Base-by-base conservation (phyloP, 371 early-diverging fungal genomes). In the Mortierella sp. region DNA sequence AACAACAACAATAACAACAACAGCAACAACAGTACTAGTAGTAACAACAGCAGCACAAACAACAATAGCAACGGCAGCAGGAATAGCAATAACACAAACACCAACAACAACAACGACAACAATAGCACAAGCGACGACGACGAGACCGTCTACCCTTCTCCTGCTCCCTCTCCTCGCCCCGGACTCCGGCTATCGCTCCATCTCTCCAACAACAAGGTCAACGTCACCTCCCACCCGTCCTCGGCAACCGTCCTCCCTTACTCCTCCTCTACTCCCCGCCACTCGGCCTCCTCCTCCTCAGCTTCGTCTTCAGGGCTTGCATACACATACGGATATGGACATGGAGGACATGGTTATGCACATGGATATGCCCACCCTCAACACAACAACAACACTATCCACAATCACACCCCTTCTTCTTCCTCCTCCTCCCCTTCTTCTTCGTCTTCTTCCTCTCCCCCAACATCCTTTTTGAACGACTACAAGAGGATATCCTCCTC, bases 131-230 rank as follows among this genome's bases (percentile, higher is more conserved):
- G 38, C 38, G 32, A 21, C 35, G 63, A 55, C n/a, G 76, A 78
- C 79, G 73, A 75, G n/a, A 60, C 72, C 44, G 72, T 72, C 27
- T 84, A 84, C 58, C 84, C 81, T 8, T 84, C 84, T n/a, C 84
- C 84, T 4, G 84, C 78, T 14, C 84, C 84, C 6, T 84, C 84
- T 2, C 84, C 84, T 10, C 65, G 84, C 35, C 81, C 84, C 49
- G 84, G 84, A 1, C 81, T 84, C 51, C 54, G 84, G 38, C 81
- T 84, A 21, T 84, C 84, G 18, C 80, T 84, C 29, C 65, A 65
- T 65, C 80, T 83, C 43, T 75, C 80, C n/a, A 70, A 77, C 70
- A 80, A 75, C 77, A 79, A 79, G 76, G 48, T 77, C 58, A 77
- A 79, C 70, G 60, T 77, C 65, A 80, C 72, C 41, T 80, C 80